Base-by-base conservation (phyloP, 2,329 filamentous ascomycete genomes). In the Diaporthe longicolla region DNA sequence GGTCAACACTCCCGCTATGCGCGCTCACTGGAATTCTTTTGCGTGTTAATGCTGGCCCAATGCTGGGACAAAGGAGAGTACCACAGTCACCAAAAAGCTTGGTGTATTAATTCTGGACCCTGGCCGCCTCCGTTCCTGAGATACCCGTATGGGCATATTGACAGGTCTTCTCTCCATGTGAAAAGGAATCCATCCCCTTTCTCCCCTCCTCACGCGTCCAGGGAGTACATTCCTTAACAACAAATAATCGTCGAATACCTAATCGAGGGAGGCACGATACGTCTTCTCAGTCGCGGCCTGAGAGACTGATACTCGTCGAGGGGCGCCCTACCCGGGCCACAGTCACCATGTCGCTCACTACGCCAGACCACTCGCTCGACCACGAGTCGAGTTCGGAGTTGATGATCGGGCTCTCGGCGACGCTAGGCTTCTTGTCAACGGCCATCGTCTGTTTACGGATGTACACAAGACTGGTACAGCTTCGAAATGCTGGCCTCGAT, bases 351-450 rank as follows among this genome's bases (percentile, higher is more conserved):
- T 43, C 73, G 52, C 19, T 71, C 24, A 17, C 40, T 43, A 3
- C 37, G 5, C 69, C 70, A n/a, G 70, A 74, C 29, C 73, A 66
- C 35, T 55, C 73, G 2, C 73, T 74, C 13, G 73, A 74, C 32
- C 40, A 57, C 29, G 35, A 74, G 68, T 74, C 73, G 32, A 35
- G 21, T 13, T 45, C 68, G 32, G 73, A 48, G 43, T 26, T 68
- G n/a, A 72, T 74, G 50, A 74, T 74, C 15, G 73, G 69, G 11
- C 32, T 74, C 24, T 37, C 73, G 24, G 59, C 50, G 32, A 40
- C 50, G 3, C 37, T 74, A 17, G 59, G 68, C 7, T 32, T 45
- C 50, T 5, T 74, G 13, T 43, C 24, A 15, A 72, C 59, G 8
- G 19, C 24, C 13, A 54, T 74, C 24, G 73, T 74, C 52, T n/a